phyloP scores from a whole-genome alignment of 2,329 filamentous ascomycete genomes.

The Alternaria metachromatica region DNA sequence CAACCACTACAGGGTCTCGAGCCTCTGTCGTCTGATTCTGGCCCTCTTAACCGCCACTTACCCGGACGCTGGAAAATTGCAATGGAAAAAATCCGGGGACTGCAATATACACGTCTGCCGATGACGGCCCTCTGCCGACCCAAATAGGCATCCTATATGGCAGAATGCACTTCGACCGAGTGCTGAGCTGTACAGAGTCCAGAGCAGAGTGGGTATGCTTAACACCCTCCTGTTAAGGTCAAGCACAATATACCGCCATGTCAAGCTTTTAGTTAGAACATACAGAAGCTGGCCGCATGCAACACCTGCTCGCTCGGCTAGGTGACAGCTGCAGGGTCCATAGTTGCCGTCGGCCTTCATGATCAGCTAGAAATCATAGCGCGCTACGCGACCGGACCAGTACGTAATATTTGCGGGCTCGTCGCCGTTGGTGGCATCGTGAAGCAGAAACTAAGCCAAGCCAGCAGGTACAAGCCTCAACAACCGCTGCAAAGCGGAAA shows the following conservation, averaged over 20 bases:
- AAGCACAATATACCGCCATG: slow-evolving; percentile 11
- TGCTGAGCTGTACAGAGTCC: slow-evolving; percentile 7
- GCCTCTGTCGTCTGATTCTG: slow-evolving; percentile 2
- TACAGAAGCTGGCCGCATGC: slow-evolving; percentile 12
- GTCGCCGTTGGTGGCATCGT: slow-evolving; percentile 20
- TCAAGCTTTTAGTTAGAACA: slow-evolving; percentile 8
- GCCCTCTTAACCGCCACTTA: slow-evolving; percentile 4
- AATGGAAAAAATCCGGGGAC: slow-evolving; percentile 15
- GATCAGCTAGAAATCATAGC: slow-evolving; percentile 17
- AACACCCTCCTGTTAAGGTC: slow-evolving; percentile 18
- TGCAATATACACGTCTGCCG: slow-evolving; percentile 5
- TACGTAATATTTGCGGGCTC: slow-evolving; percentile 30
- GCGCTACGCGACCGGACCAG: slow-evolving; percentile 18
- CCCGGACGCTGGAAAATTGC: slow-evolving; percentile 19
- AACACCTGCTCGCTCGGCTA: background rate
- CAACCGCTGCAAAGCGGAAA: slow-evolving; percentile 20
- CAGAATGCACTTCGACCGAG: slow-evolving; percentile 13
- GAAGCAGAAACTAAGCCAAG: slow-evolving; percentile 20
- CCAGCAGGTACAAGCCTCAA: slow-evolving; percentile 15
- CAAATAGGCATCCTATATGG: background rate
- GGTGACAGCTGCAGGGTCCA: slow-evolving; percentile 7
- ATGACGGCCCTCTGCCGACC: background rate
- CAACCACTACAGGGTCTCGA: slow-evolving; percentile 34
- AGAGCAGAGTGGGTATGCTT: slow-evolving; percentile 20
- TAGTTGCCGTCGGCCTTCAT: slow-evolving; percentile 23